A percentile compares a stretch with the other conserved stretches of the same genome.
phyloP scores from a whole-genome alignment of 176 grass and related monocot genomes.

The Panicum miliaceum region DNA sequence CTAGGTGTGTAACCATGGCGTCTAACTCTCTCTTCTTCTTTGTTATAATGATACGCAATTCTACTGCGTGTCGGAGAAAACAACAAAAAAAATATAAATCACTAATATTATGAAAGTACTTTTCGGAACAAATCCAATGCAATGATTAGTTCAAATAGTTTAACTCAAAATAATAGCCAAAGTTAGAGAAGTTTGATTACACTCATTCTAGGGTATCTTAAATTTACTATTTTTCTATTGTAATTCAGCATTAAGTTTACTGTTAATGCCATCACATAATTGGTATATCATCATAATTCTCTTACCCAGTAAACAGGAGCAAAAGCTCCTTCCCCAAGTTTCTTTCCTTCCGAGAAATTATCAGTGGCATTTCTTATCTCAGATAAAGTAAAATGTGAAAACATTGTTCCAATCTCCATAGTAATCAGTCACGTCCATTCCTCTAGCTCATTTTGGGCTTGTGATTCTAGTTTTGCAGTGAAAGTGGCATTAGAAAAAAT shows the following conservation, averaged over 20 bases:
- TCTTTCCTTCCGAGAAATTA: slow-evolving; percentile 34
- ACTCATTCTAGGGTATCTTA: no score
- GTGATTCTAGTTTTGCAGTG: not conserved
- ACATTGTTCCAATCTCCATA: not conserved
- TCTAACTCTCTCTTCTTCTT: no score
- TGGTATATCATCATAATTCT: not conserved
- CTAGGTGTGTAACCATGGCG: no score
- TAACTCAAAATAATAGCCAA: no score
- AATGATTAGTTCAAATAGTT: no score
- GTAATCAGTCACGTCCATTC: not conserved
- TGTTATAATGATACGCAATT: no score
- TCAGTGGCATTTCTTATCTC: slow-evolving; percentile 18
- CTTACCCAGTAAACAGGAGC: slow-evolving; percentile 22
- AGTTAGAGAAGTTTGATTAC: no score
- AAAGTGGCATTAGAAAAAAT: not conserved
- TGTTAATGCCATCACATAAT: not conserved
- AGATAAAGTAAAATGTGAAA: slow-evolving; percentile 25
- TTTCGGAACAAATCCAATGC: no score
- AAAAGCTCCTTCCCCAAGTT: slow-evolving; percentile 25
- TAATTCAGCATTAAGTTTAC: not conserved
- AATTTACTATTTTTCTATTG: not conserved
- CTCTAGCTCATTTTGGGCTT: slow-evolving; percentile 1
- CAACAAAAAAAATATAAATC: no score
- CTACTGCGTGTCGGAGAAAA: no score
- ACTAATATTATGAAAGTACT: no score